Base-by-base conservation (phyloP, 352 stramenopile species). In the Phytophthora sansomeana region DNA sequence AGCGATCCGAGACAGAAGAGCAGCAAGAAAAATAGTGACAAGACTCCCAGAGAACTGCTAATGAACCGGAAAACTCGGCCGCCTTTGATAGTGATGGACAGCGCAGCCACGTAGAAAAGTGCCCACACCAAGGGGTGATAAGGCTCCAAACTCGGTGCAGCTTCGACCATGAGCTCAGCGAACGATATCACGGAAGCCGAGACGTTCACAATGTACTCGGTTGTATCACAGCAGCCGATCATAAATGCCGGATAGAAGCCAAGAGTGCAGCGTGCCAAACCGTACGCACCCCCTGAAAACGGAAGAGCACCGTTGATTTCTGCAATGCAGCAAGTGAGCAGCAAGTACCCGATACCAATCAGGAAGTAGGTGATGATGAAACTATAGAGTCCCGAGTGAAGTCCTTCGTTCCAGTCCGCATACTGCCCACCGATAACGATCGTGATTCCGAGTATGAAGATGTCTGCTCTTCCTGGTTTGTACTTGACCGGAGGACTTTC, bases 161-260 rank as follows among this genome's bases (percentile, higher is more conserved):
- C 49, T 5, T 69, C 41, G 11, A 80, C 38, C 26, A 83, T 60
- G 36, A 85, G 73, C 30, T 71, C 53, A 3, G 38, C 51, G 9
- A 85, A 43, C 4, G 60, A 42, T 10, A 78, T 35, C 7, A 66
- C 61, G 1, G 65, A 67, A 6, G 63, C 58, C 14, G 69, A 57
- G 26, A 78, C 69, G 57, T 78, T 78, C 39, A 59, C 41, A 19
- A 74, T 77, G 47, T 78, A 75, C 52, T 77, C 63, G 19, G 76
- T 54, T 8, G 63, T 50, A 38, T 77, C 72, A 35, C 48, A 70
- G 50, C 64, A 70, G 3, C 64, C 69, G 38, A 77, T 75, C 46
- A 74, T 60, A 44, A 66, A 78, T 3, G 56, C 71, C 1, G 61
- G 52, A 42, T 67, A 75, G 35, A 78, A 78, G 1, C 69, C 64